These are phyloP conservation scores for Macaranga tanarius DNA, from an alignment of 441 rosid species.

Conservation along the genomic window DNA sequence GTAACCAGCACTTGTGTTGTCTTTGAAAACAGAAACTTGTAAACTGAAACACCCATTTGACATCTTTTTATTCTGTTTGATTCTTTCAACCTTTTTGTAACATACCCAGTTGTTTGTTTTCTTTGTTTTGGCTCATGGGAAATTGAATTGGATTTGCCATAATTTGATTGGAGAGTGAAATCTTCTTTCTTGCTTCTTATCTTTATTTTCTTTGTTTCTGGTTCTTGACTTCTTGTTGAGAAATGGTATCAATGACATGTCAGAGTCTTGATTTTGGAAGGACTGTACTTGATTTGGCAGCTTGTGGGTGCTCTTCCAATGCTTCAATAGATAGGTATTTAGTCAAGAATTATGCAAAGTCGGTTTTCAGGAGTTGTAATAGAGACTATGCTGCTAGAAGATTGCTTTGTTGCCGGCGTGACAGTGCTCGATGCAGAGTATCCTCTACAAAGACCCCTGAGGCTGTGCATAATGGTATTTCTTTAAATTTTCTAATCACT, in stretches of 20 bases:
- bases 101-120: background rate
- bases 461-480: slow-evolving; percentile 55
- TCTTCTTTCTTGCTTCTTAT: background rate
- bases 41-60: slow-evolving; percentile 6
- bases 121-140: slow-evolving; percentile 8
- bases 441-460: slow-evolving; percentile 54
- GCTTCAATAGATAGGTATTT: slow-evolving; percentile 45
- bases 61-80: background rate
- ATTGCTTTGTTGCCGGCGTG: slow-evolving; percentile 47
- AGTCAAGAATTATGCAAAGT: slow-evolving; percentile 34
- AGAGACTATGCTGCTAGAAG: slow-evolving; percentile 38
- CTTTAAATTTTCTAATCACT: background rate
- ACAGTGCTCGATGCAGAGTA: slow-evolving; percentile 42
- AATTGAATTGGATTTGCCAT: slow-evolving; percentile 15
- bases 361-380: slow-evolving; percentile 32
- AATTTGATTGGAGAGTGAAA: slow-evolving; percentile 15
- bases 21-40: slow-evolving; percentile 2
- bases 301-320: slow-evolving; percentile 62
- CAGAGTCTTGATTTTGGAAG: slow-evolving; percentile 62
- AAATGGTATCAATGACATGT: slow-evolving; percentile 70
- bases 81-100: slow-evolving; percentile 12
- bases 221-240: slow-evolving; percentile 16
- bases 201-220: slow-evolving; percentile 21
- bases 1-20: slow-evolving; percentile 8
- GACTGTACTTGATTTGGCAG: slow-evolving; percentile 54